These are phyloP conservation scores for Chloranthus sessilifolius DNA, from an alignment of 164 flowering plant species.

Conservation along the genomic window DNA sequence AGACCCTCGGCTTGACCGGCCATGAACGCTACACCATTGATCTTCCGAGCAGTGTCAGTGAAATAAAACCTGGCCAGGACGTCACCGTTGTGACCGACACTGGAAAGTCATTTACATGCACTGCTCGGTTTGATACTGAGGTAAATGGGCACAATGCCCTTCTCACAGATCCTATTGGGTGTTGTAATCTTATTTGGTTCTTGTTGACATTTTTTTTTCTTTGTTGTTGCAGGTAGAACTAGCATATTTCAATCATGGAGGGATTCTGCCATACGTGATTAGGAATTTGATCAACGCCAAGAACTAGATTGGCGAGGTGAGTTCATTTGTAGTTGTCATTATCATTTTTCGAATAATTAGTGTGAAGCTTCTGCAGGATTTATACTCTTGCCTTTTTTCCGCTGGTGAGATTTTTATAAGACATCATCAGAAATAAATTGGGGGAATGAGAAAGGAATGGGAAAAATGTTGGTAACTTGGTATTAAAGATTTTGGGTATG, in stretches of 20 bases:
- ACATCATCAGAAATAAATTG: too few species aligned
- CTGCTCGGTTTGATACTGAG: conserved; percentile 73
- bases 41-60: conserved; percentile 56
- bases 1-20: conserved; percentile 72
- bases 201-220: neutral
- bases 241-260: conserved; percentile 79
- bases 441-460: too few species aligned
- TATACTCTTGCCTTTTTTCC: too few species aligned
- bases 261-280: conserved; percentile 66
- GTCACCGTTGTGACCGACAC: conserved; percentile 49
- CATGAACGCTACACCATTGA: conserved; percentile 68
- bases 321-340: too few species aligned
- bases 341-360: too few species aligned
- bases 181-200: neutral
- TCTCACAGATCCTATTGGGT: too few species aligned
- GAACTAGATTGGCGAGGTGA: too few species aligned
- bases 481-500: too few species aligned
- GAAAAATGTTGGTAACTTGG: too few species aligned
- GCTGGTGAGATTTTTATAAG: too few species aligned
- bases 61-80: conserved; percentile 77
- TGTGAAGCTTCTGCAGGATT: too few species aligned
- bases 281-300: conserved; percentile 58
- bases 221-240: conserved; percentile 55
- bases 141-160: conserved; percentile 30
- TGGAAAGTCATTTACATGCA: conserved; percentile 67